phyloP scores from a whole-genome alignment of 2,329 filamentous ascomycete genomes.

The Dactylellina leptospora region DNA sequence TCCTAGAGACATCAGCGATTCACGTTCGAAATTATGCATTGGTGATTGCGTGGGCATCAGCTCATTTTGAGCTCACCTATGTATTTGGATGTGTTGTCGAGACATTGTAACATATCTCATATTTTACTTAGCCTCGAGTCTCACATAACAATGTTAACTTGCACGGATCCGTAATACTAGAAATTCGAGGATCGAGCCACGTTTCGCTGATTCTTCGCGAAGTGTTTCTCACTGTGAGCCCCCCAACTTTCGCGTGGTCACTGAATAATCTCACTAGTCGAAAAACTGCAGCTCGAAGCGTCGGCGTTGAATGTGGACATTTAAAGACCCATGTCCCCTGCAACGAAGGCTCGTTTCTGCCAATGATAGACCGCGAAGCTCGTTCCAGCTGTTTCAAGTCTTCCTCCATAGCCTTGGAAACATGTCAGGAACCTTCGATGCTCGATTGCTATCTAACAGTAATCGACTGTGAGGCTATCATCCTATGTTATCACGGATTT shows the following conservation, averaged over 20 bases:
- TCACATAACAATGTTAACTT: neutral
- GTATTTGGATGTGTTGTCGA: conserved; percentile 9
- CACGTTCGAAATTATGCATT: too few relatives aligned
- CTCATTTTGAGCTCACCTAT: neutral
- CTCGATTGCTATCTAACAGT: neutral
- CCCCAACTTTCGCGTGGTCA: neutral
- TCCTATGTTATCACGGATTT: conserved; percentile 6
- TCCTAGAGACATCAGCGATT: too few relatives aligned
- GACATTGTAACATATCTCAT: neutral
- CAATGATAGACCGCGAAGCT: conserved; percentile 30
- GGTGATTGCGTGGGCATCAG: neutral
- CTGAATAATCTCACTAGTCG: conserved; percentile 31
- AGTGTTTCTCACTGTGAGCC: neutral
- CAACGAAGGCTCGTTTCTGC: neutral
- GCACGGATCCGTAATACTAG: too few relatives aligned
- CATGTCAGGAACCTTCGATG: conserved; percentile 10
- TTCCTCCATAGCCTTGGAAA: conserved; percentile 7
- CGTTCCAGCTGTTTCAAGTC: conserved; percentile 18
- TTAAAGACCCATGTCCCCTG: conserved; percentile 1
- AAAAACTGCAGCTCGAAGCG: conserved; percentile 50
- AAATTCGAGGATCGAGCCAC: neutral
- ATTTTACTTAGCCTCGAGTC: neutral
- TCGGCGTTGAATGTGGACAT: conserved; percentile 21
- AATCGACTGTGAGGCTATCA: neutral
- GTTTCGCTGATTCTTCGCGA: neutral